Conservation (phyloP, 1,139 yeast species). For the Ogataea hybrid region DNA sequence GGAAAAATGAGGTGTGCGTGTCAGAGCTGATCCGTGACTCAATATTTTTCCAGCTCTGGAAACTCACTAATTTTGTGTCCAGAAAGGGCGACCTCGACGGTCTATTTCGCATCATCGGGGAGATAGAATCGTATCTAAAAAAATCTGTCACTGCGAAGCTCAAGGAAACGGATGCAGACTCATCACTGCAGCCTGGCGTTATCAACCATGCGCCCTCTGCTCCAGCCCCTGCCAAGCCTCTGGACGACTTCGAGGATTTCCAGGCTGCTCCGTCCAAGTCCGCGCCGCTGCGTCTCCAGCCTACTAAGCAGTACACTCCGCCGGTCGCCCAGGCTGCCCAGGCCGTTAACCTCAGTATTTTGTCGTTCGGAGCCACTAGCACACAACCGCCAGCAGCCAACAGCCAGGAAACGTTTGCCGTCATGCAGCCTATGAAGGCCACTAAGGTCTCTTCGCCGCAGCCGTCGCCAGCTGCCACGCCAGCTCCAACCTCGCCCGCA, state of each 20-base stretch:
- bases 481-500: background rate
- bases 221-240: background rate
- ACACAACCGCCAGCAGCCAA: background rate
- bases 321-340: background rate
- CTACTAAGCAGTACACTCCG: slow-evolving; percentile 1
- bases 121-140: slow-evolving; percentile 22
- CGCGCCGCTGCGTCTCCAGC: slow-evolving; percentile 4
- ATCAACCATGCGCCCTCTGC: background rate
- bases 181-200: background rate
- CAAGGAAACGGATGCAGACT: background rate
- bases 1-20: slow-evolving; percentile 25
- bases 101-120: slow-evolving; percentile 11
- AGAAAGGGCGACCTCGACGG: slow-evolving; percentile 12
- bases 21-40: slow-evolving; percentile 30
- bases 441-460: slow-evolving; percentile 14
- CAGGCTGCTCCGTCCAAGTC: background rate
- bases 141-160: slow-evolving; percentile 16
- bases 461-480: slow-evolving; percentile 2
- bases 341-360: background rate
- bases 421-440: slow-evolving; percentile 26
- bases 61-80: slow-evolving; percentile 17
- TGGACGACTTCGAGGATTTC: background rate
- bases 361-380: no score
- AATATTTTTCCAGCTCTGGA: slow-evolving; percentile 34
- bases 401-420: background rate